Evolutionary conservation across 257 asterid species (phyloP).

Genomic region (Henckelia pumila): DNA sequence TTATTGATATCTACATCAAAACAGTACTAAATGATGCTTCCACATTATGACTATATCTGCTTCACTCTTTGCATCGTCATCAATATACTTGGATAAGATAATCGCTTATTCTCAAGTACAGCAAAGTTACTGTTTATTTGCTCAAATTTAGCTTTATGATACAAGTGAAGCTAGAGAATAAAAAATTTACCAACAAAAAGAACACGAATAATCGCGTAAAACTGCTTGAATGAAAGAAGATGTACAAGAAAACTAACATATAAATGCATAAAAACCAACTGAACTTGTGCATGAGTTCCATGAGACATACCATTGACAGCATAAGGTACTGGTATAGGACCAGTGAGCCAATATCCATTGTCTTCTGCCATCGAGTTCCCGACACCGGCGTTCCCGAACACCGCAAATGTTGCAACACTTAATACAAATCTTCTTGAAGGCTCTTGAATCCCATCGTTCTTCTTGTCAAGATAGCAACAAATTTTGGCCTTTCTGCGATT

Average conservation of each 20-base stretch:
- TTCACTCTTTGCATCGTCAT: no score
- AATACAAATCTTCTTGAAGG: slow-evolving; percentile 45
- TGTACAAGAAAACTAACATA: not conserved
- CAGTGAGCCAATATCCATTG: slow-evolving; percentile 62
- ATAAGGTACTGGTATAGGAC: slow-evolving; percentile 55
- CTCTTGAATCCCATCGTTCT: slow-evolving; percentile 29
- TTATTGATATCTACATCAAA: slow-evolving; percentile 49
- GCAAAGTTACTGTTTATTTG: no score
- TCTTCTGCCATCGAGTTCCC: slow-evolving; percentile 52
- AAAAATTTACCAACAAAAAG: not conserved
- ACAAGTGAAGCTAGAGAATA: no score
- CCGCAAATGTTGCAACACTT: slow-evolving; percentile 44
- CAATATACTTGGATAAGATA: no score
- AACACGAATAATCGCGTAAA: not conserved
- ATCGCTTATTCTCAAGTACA: no score
- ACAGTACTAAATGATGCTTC: no score
- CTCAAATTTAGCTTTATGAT: no score
- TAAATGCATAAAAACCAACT: not conserved
- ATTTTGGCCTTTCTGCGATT: slow-evolving; percentile 17
- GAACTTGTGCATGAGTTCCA: not conserved
- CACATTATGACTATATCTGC: no score
- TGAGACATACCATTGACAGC: slow-evolving; percentile 47
- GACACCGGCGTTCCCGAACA: slow-evolving; percentile 32
- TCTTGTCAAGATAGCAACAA: slow-evolving; percentile 27
- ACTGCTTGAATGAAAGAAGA: not conserved